Evolutionary conservation across 2,329 filamentous ascomycete genomes (phyloP).

Genomic region (Calonectria pseudoreteaudii): DNA sequence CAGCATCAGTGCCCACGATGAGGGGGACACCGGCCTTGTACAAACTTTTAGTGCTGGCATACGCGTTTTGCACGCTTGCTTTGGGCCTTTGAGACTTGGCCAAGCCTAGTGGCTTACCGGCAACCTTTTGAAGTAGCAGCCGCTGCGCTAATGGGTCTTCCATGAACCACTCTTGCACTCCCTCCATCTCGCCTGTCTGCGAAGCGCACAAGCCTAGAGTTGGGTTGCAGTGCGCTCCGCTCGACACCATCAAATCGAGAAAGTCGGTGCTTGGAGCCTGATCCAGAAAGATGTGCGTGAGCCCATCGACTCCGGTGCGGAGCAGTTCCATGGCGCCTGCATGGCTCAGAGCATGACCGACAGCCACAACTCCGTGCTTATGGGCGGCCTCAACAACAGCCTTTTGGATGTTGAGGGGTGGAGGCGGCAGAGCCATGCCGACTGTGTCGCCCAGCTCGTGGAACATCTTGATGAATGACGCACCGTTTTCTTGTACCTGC

Average conservation of each 20-base stretch:
- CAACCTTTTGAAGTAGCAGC: not conserved
- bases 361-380: not conserved
- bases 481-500: not conserved
- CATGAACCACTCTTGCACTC: not conserved
- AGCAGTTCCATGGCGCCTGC: not conserved
- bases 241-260: not conserved
- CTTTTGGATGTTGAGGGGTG: not conserved
- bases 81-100: not conserved
- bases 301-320: not conserved
- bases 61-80: not conserved
- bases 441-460: not conserved
- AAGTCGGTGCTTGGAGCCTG: not conserved
- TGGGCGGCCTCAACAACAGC: not conserved
- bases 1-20: not conserved
- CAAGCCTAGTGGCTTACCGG: not conserved
- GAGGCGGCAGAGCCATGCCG: not conserved
- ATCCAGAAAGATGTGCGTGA: not conserved
- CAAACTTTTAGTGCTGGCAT: not conserved
- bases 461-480: conserved; percentile 1
- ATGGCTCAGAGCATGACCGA: not conserved
- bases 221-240: not conserved
- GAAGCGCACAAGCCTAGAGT: not conserved
- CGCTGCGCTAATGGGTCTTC: not conserved
- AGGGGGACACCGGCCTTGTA: not conserved
- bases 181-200: not conserved